These are phyloP conservation scores for Daldinia concentrica DNA, from an alignment of 495 filamentous ascomycete genomes.

Conservation along the genomic window DNA sequence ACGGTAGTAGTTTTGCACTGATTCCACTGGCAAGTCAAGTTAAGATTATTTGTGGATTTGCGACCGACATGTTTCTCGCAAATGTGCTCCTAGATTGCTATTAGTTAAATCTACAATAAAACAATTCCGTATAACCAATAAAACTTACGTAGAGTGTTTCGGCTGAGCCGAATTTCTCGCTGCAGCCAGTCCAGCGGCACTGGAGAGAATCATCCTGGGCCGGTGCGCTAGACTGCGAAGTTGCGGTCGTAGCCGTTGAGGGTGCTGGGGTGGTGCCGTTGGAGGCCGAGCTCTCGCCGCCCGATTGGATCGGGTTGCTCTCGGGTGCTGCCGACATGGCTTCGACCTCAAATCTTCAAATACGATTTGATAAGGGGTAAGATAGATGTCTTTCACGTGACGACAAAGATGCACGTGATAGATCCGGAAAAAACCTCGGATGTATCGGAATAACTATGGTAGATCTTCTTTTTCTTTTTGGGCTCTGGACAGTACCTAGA, in stretches of 20 bases:
- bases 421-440: too few relatives aligned
- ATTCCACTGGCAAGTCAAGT: conserved; percentile 97
- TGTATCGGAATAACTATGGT: background rate
- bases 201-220: conserved; percentile 68
- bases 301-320: conserved; percentile 40
- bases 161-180: conserved; percentile 79
- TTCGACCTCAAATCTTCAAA: conserved; percentile 11
- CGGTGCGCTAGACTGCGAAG: conserved; percentile 47
- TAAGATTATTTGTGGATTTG: conserved; percentile 98
- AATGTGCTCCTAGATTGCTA: conserved; percentile 81
- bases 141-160: conserved; percentile 88
- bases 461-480: background rate
- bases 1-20: conserved; percentile 95
- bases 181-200: conserved; percentile 89
- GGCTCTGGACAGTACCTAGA: background rate
- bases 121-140: background rate
- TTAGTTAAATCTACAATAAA: conserved; percentile 36
- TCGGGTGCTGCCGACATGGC: conserved; percentile 46
- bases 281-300: conserved; percentile 49
- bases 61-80: conserved; percentile 98
- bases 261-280: conserved; percentile 58
- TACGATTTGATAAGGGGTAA: background rate
- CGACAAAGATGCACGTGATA: too few relatives aligned
- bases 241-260: conserved; percentile 52
- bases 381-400: conserved; percentile 11